Conservation (phyloP, 1,284 basidiomycete genomes). For the Hemileia vastatrix region DNA sequence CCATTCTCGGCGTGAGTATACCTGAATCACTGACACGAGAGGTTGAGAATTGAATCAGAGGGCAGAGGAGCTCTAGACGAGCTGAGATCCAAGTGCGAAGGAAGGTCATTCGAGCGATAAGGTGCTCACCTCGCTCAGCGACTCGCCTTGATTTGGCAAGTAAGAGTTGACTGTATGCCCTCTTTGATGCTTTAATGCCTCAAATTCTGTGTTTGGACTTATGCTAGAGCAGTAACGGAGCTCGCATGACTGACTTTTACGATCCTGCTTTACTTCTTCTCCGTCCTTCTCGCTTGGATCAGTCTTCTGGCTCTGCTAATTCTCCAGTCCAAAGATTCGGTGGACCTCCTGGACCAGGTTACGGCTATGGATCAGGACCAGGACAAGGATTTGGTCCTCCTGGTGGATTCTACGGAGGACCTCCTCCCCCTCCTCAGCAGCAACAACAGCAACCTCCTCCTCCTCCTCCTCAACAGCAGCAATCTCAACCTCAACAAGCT, state of each 20-base stretch:
- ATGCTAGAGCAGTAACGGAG: too few relatives aligned
- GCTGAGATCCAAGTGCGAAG: too few relatives aligned
- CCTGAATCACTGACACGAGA: not conserved
- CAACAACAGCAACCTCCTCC: not conserved
- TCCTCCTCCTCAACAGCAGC: too few relatives aligned
- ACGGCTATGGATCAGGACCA: not conserved
- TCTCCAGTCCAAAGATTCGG: not conserved
- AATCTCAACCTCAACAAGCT: constrained; percentile 17
- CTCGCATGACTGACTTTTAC: not conserved
- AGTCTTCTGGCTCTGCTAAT: not conserved
- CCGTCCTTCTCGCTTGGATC: not conserved
- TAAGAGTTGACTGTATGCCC: not conserved
- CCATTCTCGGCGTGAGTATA: constrained; percentile 37
- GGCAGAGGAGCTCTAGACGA: not conserved
- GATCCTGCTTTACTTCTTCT: not conserved
- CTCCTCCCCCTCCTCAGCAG: not conserved
- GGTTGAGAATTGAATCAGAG: not conserved
- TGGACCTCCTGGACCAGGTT: not conserved
- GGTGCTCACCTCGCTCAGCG: not conserved
- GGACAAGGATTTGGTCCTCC: not conserved
- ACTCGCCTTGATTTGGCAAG: not conserved
- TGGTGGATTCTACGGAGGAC: not conserved
- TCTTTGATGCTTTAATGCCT: too few relatives aligned
- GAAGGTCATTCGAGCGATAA: too few relatives aligned
- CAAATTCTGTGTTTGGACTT: too few relatives aligned